Base-by-base conservation (phyloP, 371 early-diverging fungal species). In the Actinomucor elegans region DNA sequence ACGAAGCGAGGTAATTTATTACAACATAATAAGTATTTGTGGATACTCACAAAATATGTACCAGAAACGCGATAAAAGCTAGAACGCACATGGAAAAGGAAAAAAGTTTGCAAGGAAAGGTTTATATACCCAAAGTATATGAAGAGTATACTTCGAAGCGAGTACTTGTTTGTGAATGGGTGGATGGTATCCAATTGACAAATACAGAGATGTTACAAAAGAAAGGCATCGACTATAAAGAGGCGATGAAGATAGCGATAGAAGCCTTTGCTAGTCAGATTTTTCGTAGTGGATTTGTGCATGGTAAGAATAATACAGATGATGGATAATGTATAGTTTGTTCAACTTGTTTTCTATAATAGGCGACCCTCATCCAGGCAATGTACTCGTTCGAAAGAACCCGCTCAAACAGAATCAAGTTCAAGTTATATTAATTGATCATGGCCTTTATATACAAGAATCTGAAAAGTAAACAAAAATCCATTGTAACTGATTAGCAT, bases 261-360 rank as follows among this genome's bases (percentile, higher is more conserved):
- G 87, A 92, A 41, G 81, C 90, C 11, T 96, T 94, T 81, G 80
- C 95, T 0, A 88, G 88, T 63, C 94, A 96, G 62, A 91, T 96
- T 38, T 96, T 96, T 54, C 72, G 84, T 27, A 79, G 83, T 10
- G 96, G 95, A 12, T 93, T 93, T 69, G 90, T 96, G 1, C 95
- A 94, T 68, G 85, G 93, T 66, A 75, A 8, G 12, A 20, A 9
- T 20, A 9, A 26, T 21, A 14, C 7, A 32, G 23, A 5, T 2
- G 18, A 12, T 37, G 23, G 3, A 28, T 4, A 21, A 35, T 2
- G 8, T 20, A 20, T 32, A 11, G 2, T 33, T 4, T 5, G 17
- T 3, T 26, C 17, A 28, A 17, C 15, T 1, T 37, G 9, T 34
- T 6, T 29, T 24, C 43, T 6, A 12, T 33, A 3, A 26, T 54